Evolutionary conservation across 768 basidiomycete genomes (phyloP).

Genomic region (Naematelia encephala): DNA sequence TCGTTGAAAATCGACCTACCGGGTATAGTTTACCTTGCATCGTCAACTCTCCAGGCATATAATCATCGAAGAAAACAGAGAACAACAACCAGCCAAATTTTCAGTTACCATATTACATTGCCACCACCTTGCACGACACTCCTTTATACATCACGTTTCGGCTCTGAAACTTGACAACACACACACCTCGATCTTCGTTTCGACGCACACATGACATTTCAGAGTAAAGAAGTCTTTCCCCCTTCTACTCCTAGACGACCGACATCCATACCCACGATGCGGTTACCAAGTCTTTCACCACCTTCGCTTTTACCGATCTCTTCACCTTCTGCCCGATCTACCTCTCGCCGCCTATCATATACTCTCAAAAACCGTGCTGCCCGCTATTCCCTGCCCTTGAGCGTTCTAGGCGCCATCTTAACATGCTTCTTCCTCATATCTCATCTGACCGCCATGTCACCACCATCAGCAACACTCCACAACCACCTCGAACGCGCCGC

Average conservation of each 20-base stretch:
- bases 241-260: neutral
- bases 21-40: too few relatives aligned
- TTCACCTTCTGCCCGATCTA: neutral
- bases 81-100: too few relatives aligned
- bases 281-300: neutral
- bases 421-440: constrained; percentile 19
- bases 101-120: too few relatives aligned
- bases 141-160: too few relatives aligned
- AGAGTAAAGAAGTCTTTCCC: neutral
- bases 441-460: constrained; percentile 10
- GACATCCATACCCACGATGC: neutral
- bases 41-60: too few relatives aligned
- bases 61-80: too few relatives aligned
- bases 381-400: constrained; percentile 20
- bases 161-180: too few relatives aligned
- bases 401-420: constrained; percentile 19
- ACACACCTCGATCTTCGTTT: neutral
- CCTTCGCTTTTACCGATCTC: neutral
- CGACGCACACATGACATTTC: neutral
- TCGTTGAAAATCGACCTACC: too few relatives aligned
- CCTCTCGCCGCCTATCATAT: constrained; percentile 32
- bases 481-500: neutral
- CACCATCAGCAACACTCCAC: neutral
- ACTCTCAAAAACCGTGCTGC: constrained; percentile 24
- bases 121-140: too few relatives aligned